Base-by-base conservation (phyloP, 441 rosid genomes). In the Melastoma candidum region DNA sequence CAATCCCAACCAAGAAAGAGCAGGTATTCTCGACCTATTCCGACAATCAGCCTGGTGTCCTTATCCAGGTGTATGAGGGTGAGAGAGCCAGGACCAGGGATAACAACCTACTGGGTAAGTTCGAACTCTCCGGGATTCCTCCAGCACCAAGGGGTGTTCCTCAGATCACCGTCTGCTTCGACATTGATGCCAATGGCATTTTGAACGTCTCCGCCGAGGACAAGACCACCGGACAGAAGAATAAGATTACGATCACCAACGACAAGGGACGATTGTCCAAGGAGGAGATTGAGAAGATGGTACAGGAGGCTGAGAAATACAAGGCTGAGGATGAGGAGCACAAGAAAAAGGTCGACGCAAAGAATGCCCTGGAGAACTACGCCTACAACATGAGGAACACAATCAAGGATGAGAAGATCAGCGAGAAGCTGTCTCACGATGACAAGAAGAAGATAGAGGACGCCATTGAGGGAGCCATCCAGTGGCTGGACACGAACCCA, bases 331-430 rank as follows among this genome's bases (percentile, higher is more conserved):
- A 59, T 10, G 63, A 59, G 55, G 63, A 59, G 49, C 63, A 59
- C 44, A 59, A 59, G 50, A 59, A 59, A 56, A 59, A 59, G 56
- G 63, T 59, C 4, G 63, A 59, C 7, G 55, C 63, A 3, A 59
- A 59, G 49, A 59, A 59, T n/a, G 54, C 63, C 32, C 63, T 59
- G 1, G 63, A 59, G 63, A 59, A 59, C 39, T 59, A 59, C 1
- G 56, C 63, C 43, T 59, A 59, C 56, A 59, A 59, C 54, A 59
- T 59, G 63, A 59, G 63, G 50, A 59, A 59, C 45, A 59, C 63
- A 11, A 51, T 59, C 48, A 59, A 59, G 49, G 63, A 59, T 3
- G 63, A 59, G 25, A 59, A 59, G 56, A 51, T 59, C 49, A 59
- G 63, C 0, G 63, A 54, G 26, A 59, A 59, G 45, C 54, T 59